phyloP scores from a whole-genome alignment of 768 basidiomycete species.

The Clitopilus passeckerianus region DNA sequence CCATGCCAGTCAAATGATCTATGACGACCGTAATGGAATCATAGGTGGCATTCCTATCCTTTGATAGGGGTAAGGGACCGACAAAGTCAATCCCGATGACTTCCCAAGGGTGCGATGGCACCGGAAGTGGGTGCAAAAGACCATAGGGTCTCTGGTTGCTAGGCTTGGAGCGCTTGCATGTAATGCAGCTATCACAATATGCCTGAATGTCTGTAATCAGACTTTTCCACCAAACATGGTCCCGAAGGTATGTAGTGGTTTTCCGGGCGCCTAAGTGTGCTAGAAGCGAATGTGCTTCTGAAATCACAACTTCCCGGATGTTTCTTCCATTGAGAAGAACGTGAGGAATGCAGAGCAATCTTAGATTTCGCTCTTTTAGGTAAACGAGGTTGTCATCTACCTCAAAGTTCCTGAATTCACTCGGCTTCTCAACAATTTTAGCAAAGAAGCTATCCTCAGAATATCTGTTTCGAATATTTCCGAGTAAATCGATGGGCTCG shows the following conservation, averaged over 20 bases:
- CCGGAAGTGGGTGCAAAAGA: slow-evolving; percentile 10
- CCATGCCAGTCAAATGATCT: neutral
- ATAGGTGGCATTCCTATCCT: slow-evolving; percentile 8
- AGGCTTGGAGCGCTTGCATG: slow-evolving; percentile 9
- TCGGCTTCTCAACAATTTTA: slow-evolving; percentile 9
- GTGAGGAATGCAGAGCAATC: too few relatives aligned
- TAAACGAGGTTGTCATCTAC: slow-evolving; percentile 9
- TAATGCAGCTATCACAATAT: slow-evolving; percentile 21
- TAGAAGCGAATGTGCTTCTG: slow-evolving; percentile 15
- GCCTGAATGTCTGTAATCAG: slow-evolving; percentile 16
- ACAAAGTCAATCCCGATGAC: slow-evolving; percentile 24
- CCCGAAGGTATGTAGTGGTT: slow-evolving; percentile 20
- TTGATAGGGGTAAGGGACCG: slow-evolving; percentile 8
- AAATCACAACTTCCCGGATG: slow-evolving; percentile 23
- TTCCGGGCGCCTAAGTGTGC: slow-evolving; percentile 25
- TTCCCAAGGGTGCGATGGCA: slow-evolving; percentile 18
- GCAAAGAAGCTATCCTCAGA: slow-evolving; percentile 16
- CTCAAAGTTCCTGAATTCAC: slow-evolving; percentile 13
- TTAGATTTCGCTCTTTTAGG: too few relatives aligned
- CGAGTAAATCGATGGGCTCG: too few relatives aligned
- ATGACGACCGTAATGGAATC: slow-evolving; percentile 16
- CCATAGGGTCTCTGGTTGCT: slow-evolving; percentile 11
- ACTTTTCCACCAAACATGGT: slow-evolving; percentile 15
- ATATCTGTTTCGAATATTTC: too few relatives aligned
- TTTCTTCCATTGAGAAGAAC: too few relatives aligned